phyloP scores from a whole-genome alignment of 305 asterid species.

The Withania somnifera region DNA sequence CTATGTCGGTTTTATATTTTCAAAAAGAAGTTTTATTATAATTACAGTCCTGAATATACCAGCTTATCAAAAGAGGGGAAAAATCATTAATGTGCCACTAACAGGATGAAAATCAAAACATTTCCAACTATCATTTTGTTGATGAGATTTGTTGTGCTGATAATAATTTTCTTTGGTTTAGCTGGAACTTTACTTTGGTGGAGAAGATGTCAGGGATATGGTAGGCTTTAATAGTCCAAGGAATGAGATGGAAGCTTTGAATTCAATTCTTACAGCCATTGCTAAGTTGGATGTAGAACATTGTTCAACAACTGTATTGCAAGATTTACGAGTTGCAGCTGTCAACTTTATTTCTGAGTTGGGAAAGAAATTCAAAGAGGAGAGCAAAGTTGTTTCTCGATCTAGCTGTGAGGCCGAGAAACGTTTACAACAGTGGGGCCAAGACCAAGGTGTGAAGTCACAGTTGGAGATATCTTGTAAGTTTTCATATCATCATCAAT shows the following conservation, averaged over 20 bases:
- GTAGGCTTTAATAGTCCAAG: constrained; percentile 46
- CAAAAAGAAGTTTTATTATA: background rate
- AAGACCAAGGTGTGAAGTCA: constrained; percentile 48
- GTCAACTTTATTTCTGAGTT: constrained; percentile 37
- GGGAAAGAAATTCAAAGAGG: constrained; percentile 34
- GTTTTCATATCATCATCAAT: constrained; percentile 7
- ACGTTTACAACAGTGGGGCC: constrained; percentile 52
- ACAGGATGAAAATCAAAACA: background rate
- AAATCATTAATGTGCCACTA: background rate
- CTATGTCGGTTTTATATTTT: background rate
- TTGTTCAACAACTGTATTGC: constrained; percentile 13
- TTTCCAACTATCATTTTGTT: background rate
- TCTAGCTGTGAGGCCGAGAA: constrained; percentile 43
- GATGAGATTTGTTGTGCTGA: background rate
- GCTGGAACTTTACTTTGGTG: constrained; percentile 74
- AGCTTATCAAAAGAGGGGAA: background rate
- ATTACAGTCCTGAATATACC: background rate
- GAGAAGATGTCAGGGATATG: constrained; percentile 23
- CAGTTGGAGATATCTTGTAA: constrained; percentile 65
- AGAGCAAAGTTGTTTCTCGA: constrained; percentile 25
- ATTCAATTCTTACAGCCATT: constrained; percentile 42
- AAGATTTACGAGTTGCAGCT: constrained; percentile 29
- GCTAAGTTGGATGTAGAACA: constrained; percentile 17
- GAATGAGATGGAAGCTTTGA: constrained; percentile 80
- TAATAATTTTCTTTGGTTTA: constrained; percentile 22